phyloP scores from a whole-genome alignment of 1,284 basidiomycete species.

The Cystobasidium slooffiae region DNA sequence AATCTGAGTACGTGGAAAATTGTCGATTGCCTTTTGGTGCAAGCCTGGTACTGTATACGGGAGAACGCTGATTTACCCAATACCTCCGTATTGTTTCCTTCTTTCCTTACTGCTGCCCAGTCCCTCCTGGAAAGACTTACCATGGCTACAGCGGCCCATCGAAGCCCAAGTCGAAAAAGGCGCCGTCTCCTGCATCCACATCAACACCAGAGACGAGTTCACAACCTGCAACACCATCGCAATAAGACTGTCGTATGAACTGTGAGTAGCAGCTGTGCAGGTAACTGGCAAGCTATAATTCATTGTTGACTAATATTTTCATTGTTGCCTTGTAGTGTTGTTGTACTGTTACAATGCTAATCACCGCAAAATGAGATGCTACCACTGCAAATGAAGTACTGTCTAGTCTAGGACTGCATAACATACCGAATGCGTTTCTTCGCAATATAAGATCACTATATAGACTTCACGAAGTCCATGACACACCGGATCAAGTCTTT shows the following conservation, averaged over 20 bases:
- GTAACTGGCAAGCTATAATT: no score
- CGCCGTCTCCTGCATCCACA: background rate
- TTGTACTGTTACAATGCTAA: conserved; percentile 5
- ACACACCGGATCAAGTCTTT: conserved; percentile 2
- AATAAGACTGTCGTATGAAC: no score
- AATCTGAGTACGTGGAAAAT: conserved; percentile 27
- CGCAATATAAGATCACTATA: background rate
- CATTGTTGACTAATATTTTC: background rate
- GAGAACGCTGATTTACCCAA: conserved; percentile 7
- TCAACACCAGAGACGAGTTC: background rate
- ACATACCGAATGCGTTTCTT: background rate
- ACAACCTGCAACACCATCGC: background rate
- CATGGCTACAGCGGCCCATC: conserved; percentile 30
- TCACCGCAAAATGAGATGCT: background rate
- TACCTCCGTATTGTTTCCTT: background rate
- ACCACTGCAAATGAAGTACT: background rate
- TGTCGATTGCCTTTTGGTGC: conserved; percentile 1
- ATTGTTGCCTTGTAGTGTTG: conserved; percentile 7
- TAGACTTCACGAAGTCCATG: conserved; percentile 7
- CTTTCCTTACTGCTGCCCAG: background rate
- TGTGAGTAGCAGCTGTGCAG: no score
- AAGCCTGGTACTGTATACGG: background rate
- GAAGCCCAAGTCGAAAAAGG: background rate
- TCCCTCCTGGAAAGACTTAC: conserved; percentile 34
- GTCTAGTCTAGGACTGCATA: background rate